Evolutionary conservation across 2,329 filamentous ascomycete species (phyloP), one percentile per base, ranked within the genome.

Genomic region (Aureobasidium lini): DNA sequence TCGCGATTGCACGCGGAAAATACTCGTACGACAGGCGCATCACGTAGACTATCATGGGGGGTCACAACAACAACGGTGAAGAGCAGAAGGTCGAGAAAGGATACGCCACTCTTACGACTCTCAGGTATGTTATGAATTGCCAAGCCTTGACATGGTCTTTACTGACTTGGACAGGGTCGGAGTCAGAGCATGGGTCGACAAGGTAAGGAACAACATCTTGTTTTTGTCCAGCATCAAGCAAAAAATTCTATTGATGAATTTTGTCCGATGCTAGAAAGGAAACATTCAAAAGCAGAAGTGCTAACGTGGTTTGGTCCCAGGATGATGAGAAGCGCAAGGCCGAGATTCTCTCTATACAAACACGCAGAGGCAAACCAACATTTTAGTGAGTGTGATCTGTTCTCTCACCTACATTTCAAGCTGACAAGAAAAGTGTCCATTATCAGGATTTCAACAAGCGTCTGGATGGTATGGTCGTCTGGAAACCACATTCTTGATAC

Each of bases 401-500:
- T 11, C 15, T 1, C 16, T 28, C 62, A 15, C 34, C 13, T 39
- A 2, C 29, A 6, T 23, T 16, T 4, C 29, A 10, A 54, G 28
- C 50, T 54, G 23, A 54, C 28, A 6, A 23, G n/a, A 16, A 79
- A 76, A 60, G 58, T 74, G 95, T 95, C 68, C 95, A 97, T 73
- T 97, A 96, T 72, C 90, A 96, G 70, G 95, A 95, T 69, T 97
- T 96, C 83, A 97, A 97, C 76, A 97, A 97, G 68, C 84, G 84
- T 78, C 77, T 86, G 34, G 83, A 86, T 66, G 78, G 76, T 79
- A 69, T 63, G 13, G n/a, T n/a, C 44, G 11, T 9, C 23, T 31
- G 13, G 15, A 10, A n/a, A 6, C 6, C 9, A 13, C 18, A 18
- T 57, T 65, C 39, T 64, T 72, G 56, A 74, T 81, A 16, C 80